Base-by-base conservation (phyloP, 2,329 filamentous ascomycete species). In the Penicillium sp. region DNA sequence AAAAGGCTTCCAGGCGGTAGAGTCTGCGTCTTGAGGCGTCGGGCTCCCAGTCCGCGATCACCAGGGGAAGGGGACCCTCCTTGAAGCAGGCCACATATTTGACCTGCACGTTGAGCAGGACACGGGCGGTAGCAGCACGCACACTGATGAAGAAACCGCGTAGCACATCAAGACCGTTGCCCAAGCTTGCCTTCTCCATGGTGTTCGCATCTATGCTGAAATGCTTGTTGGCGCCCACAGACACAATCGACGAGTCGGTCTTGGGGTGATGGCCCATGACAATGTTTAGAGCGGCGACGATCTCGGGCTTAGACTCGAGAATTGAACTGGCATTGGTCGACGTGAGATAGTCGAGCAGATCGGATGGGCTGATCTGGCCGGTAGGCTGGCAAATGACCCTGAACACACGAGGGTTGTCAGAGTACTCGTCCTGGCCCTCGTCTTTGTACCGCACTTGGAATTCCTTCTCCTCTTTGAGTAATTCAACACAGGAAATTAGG, bases 21-120 rank as follows among this genome's bases (percentile, higher is more conserved):
- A 38, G 16, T 16, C 18, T 41, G 34, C 55, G 56, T 3, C 44
- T 50, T 51, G 50, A 32, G 53, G 59, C 34, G 45, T 47, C 55
- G 3, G 48, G 47, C 8, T 62, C 58, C 36, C 67, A 67, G 22
- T 63, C 58, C 0, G 42, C 28, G 9, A 77, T 70, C 0, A 77
- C 46, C 0, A 54, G 27, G 3, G 41, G 44, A 16, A 82, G 61
- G 2, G 66, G 62, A 0, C 70, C 70, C 1, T 70, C 56, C 52
- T 77, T 71, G 62, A 80, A 81, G 57, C 81, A 84, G 0, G 80
- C 78, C 2, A 74, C 72, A 36, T 77, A 77, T 7, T 78, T 78
- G 22, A 84, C 79, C 47, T 85, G 82, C 3, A 85, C 68, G 46
- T 86, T 85, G 10, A 85, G 62, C 0, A 85, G 59, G 4, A 85